phyloP scores from a whole-genome alignment of 2,329 filamentous ascomycete genomes.

The Trichoderma koningiopsis region DNA sequence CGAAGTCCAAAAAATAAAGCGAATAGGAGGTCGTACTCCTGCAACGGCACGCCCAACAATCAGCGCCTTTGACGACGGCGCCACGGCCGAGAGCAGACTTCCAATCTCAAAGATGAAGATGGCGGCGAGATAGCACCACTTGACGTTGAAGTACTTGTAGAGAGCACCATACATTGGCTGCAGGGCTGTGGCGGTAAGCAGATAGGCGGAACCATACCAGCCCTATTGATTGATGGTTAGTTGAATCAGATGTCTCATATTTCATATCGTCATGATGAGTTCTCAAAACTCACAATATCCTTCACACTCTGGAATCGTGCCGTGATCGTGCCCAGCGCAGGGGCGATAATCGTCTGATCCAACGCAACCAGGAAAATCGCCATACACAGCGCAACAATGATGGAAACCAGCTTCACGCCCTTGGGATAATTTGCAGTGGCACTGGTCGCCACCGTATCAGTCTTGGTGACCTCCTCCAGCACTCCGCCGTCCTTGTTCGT shows the following conservation, averaged over 20 bases:
- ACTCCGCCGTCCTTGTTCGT: conserved; percentile 5
- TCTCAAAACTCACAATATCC: conserved; percentile 45
- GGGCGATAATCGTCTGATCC: conserved; percentile 56
- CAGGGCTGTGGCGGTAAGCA: conserved; percentile 52
- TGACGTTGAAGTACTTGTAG: conserved; percentile 54
- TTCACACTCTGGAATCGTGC: conserved; percentile 47
- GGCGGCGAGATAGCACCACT: conserved; percentile 47
- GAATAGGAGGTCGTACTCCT: conserved; percentile 38
- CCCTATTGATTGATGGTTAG: conserved; percentile 34
- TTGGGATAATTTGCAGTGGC: conserved; percentile 41
- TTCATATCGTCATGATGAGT: neutral
- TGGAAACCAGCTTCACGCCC: conserved; percentile 44
- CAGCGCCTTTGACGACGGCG: conserved; percentile 50
- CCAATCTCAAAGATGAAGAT: conserved; percentile 50
- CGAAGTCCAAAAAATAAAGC: neutral
- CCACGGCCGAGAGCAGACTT: conserved; percentile 48
- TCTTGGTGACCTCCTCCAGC: conserved; percentile 18
- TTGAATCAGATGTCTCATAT: neutral
- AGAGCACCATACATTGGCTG: conserved; percentile 54
- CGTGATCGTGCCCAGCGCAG: conserved; percentile 56
- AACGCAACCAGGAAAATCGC: conserved; percentile 54
- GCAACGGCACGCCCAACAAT: conserved; percentile 56
- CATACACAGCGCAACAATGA: conserved; percentile 49
- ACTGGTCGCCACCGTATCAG: conserved; percentile 1
- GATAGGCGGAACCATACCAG: conserved; percentile 55